These are phyloP conservation scores for Serendipita sp. DNA, from an alignment of 768 basidiomycete species.

Conservation along the genomic window DNA sequence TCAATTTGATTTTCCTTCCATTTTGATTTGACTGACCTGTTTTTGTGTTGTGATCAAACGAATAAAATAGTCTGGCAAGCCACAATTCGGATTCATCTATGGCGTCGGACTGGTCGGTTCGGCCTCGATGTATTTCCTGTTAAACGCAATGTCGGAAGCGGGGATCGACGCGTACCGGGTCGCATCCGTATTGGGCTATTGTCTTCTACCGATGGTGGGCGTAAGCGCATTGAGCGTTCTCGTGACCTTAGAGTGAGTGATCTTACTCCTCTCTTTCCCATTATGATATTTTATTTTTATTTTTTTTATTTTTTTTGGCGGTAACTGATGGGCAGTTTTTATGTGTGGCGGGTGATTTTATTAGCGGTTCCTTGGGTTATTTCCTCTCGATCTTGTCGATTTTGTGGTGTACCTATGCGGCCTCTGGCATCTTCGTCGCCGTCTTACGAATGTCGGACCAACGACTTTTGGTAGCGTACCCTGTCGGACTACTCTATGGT, in stretches of 20 bases:
- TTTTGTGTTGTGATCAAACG: not conserved
- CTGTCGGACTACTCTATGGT: constrained; percentile 83
- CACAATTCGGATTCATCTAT: constrained; percentile 97
- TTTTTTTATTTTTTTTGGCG: constrained; percentile 6
- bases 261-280: not conserved
- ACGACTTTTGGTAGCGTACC: constrained; percentile 88
- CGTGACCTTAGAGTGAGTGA: constrained; percentile 69
- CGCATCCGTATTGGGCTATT: constrained; percentile 91
- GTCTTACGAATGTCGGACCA: constrained; percentile 94
- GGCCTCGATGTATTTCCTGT: constrained; percentile 77
- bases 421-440: constrained; percentile 88
- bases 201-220: constrained; percentile 90
- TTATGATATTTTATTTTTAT: constrained; percentile 1
- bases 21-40: not conserved
- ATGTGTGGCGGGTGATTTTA: not conserved
- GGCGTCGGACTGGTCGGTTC: constrained; percentile 94
- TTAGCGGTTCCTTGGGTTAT: constrained; percentile 72
- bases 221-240: constrained; percentile 79
- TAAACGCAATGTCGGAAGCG: constrained; percentile 92
- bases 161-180: constrained; percentile 93
- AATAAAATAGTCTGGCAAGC: constrained; percentile 72
- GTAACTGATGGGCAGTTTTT: not conserved
- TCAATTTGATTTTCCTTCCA: not conserved
- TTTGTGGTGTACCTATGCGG: constrained; percentile 93
- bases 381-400: constrained; percentile 67